A percentile compares a stretch with the other conserved stretches of the same genome.
phyloP scores from a whole-genome alignment of 441 rosid genomes.

The Brassica balearica region DNA sequence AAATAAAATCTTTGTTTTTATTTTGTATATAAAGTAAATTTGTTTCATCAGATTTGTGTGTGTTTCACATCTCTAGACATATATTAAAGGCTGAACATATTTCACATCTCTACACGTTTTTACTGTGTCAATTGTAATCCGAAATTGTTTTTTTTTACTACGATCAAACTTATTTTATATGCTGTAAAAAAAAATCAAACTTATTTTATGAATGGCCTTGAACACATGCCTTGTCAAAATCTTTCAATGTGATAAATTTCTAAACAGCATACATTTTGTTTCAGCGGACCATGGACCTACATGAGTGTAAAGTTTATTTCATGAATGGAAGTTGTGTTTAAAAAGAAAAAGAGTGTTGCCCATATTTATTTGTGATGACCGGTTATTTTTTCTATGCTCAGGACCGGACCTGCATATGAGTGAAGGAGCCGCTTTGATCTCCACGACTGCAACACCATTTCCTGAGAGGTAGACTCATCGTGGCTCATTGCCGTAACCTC shows the following conservation, averaged over 20 bases:
- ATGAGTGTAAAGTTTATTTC: too few species aligned
- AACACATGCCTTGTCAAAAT: slow-evolving; percentile 25
- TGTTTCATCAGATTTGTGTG: background rate
- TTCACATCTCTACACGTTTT: background rate
- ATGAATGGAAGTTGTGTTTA: too few species aligned
- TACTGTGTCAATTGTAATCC: background rate
- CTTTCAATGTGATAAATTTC: slow-evolving; percentile 38
- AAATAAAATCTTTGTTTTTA: background rate
- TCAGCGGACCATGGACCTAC: slow-evolving; percentile 31
- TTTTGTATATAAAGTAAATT: background rate
- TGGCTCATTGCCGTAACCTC: background rate
- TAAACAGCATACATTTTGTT: slow-evolving; percentile 36
- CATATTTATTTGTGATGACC: too few species aligned
- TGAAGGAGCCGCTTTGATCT: too few species aligned
- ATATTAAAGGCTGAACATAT: background rate
- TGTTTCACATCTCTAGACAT: background rate
- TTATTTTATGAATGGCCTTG: background rate
- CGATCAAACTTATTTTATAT: too few species aligned
- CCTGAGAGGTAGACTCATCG: background rate
- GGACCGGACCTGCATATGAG: too few species aligned
- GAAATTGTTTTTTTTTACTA: background rate
- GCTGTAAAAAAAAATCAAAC: too few species aligned
- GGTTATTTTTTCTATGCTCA: too few species aligned
- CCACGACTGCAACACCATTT: background rate
- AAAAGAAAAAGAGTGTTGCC: background rate